These are phyloP conservation scores for Eimeria brunetti DNA, from an alignment of 169 alveolate species.

Conservation along the genomic window DNA sequence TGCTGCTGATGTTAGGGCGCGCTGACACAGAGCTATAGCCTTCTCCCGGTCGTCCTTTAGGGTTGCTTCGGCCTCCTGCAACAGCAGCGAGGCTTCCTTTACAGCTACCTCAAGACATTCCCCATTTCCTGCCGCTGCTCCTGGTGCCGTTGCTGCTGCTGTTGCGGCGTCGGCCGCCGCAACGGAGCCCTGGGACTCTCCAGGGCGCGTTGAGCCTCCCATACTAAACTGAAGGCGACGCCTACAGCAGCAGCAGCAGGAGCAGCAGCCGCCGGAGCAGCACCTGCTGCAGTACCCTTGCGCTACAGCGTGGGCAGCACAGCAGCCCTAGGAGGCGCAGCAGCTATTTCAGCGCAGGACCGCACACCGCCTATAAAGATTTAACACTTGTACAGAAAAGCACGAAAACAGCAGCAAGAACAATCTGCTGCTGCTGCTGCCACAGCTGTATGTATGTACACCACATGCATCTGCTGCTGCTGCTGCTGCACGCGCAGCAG, in stretches of 20 bases:
- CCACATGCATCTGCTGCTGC: constrained; percentile 61
- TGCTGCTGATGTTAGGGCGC: neutral
- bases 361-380: neutral
- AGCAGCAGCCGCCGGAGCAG: constrained; percentile 11
- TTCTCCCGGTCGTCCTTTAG: neutral
- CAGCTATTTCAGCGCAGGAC: neutral
- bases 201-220: constrained; percentile 19
- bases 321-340: neutral
- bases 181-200: neutral
- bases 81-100: neutral
- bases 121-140: neutral
- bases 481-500: constrained; percentile 36
- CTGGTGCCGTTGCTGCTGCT: constrained; percentile 18
- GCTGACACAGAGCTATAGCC: neutral
- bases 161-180: neutral
- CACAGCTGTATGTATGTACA: constrained; percentile 4
- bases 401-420: neutral
- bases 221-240: neutral
- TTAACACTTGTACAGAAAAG: neutral
- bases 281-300: neutral
- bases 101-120: neutral
- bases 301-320: neutral
- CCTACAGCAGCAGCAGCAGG: constrained; percentile 30
- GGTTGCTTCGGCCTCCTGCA: constrained; percentile 7
- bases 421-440: constrained; percentile 1